phyloP scores from a whole-genome alignment of 331 rosid species.

The Rhamnella rubrinervis region DNA sequence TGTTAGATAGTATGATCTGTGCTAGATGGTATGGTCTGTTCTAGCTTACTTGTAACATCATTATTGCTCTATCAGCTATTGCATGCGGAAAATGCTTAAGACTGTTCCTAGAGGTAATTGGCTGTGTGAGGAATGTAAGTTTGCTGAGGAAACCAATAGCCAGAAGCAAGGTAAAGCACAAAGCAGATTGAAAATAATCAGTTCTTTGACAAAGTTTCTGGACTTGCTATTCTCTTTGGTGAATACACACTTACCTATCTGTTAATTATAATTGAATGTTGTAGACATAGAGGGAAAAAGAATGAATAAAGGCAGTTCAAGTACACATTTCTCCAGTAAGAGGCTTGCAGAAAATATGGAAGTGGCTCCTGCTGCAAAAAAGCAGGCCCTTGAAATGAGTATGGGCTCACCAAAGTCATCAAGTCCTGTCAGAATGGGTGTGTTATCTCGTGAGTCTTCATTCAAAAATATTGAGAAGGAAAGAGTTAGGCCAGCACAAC shows the following conservation, averaged over 20 bases:
- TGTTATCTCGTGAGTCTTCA: conserved; percentile 63
- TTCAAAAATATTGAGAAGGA: conserved; percentile 65
- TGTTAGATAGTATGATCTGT: not conserved
- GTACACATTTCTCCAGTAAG: conserved; percentile 52
- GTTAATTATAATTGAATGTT: conserved; percentile 22
- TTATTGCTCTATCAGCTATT: conserved; percentile 58
- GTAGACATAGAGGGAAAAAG: conserved; percentile 53
- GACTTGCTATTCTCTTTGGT: conserved; percentile 27
- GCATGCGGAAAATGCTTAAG: conserved; percentile 84
- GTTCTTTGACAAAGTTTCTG: conserved; percentile 4
- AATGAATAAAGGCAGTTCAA: conserved; percentile 33
- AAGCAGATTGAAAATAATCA: not conserved
- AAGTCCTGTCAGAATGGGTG: conserved; percentile 49
- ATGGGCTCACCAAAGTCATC: conserved; percentile 64
- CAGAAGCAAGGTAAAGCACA: conserved; percentile 62
- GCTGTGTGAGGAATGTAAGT: conserved; percentile 91
- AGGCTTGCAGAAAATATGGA: conserved; percentile 58
- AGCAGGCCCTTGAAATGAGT: conserved; percentile 63
- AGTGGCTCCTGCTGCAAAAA: conserved; percentile 49
- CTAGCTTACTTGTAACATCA: conserved; percentile 19
- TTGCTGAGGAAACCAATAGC: conserved; percentile 52
- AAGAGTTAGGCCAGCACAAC: conserved; percentile 46
- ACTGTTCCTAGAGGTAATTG: conserved; percentile 80
- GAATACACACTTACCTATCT: conserved; percentile 9
- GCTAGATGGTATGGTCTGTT: conserved; percentile 9